Conservation (phyloP, 2,329 filamentous ascomycete genomes). For the Cryphonectria naterciae region DNA sequence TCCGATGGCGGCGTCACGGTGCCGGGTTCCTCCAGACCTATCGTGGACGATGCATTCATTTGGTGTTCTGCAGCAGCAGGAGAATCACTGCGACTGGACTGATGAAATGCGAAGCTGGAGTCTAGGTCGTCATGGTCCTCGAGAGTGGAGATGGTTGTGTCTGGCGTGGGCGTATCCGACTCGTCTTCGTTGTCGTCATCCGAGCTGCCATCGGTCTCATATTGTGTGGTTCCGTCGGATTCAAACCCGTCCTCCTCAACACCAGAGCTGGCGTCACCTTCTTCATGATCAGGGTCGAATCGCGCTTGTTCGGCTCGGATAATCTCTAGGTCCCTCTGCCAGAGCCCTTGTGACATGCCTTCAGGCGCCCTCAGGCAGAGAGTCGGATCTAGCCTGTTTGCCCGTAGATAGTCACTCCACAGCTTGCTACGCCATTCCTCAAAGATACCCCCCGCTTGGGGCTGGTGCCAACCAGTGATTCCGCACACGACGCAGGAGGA, state of each 20-base stretch:
- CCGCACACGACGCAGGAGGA: slow-evolving; percentile 13
- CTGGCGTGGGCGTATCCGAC: background rate
- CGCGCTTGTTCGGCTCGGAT: background rate
- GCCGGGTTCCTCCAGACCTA: background rate
- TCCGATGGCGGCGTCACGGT: background rate
- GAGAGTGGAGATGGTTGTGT: slow-evolving; percentile 2
- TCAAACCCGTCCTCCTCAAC: background rate
- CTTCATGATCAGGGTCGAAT: background rate
- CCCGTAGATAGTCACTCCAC: slow-evolving; percentile 4
- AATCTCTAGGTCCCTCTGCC: background rate
- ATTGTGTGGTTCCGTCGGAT: background rate
- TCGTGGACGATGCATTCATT: background rate
- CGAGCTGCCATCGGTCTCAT: background rate
- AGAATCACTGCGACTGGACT: background rate
- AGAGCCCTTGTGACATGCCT: background rate
- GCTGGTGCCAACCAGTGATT: slow-evolving; percentile 7
- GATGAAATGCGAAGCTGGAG: background rate
- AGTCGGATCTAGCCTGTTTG: background rate
- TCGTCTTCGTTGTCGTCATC: slow-evolving; percentile 1
- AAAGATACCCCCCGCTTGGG: background rate
- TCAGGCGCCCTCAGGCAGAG: background rate
- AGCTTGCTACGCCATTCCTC: background rate
- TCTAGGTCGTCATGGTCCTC: background rate
- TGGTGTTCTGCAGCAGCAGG: background rate
- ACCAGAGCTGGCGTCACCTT: background rate